phyloP scores from a whole-genome alignment of 2,329 filamentous ascomycete genomes.

The Diaporthe vexans region DNA sequence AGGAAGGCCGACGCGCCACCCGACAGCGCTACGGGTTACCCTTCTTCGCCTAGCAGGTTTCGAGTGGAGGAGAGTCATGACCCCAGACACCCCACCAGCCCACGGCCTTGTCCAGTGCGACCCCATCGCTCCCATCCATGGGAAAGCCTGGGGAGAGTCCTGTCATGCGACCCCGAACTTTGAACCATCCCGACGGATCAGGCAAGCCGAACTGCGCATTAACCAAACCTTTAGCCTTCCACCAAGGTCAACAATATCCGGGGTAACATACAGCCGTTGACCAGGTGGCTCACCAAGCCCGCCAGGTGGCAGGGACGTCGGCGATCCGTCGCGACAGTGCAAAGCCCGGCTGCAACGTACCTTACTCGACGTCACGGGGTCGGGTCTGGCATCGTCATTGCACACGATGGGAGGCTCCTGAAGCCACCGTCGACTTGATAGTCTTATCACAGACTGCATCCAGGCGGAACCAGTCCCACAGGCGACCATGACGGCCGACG shows the following conservation, averaged over 20 bases:
- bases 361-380: conserved; percentile 21
- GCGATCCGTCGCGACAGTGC: conserved; percentile 14
- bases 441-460: conserved; percentile 3
- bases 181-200: conserved; percentile 23
- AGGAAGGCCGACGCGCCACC: conserved; percentile 1
- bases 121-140: not conserved
- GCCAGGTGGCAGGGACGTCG: conserved; percentile 8
- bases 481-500: conserved; percentile 14
- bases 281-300: not conserved
- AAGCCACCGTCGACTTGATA: conserved; percentile 1
- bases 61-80: conserved; percentile 29
- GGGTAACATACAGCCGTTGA: not conserved
- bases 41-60: not conserved
- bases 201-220: conserved; percentile 9
- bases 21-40: not conserved
- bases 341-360: not conserved
- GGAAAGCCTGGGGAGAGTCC: not conserved
- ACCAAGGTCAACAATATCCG: not conserved
- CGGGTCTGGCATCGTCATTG: conserved; percentile 4
- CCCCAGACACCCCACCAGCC: conserved; percentile 12
- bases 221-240: not conserved
- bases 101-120: conserved; percentile 1
- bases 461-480: not conserved
- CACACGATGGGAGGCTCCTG: conserved; percentile 22
- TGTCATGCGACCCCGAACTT: conserved; percentile 16